phyloP scores from a whole-genome alignment of 352 stramenopile species.

The Plasmopara viticola region DNA sequence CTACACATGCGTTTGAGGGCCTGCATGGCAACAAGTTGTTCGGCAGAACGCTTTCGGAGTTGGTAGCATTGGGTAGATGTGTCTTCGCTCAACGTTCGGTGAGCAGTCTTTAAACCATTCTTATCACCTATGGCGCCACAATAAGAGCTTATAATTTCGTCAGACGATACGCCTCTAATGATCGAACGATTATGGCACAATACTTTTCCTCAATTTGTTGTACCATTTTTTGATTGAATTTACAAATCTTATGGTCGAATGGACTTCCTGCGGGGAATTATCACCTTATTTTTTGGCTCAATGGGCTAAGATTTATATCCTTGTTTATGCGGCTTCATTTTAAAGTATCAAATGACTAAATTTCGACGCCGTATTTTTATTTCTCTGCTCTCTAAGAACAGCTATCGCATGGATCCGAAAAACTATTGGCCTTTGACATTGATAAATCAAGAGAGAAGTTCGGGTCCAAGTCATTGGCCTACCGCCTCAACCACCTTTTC shows the following conservation, averaged over 20 bases:
- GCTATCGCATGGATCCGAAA: not conserved
- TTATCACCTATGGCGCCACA: not conserved
- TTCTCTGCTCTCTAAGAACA: not conserved
- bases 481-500: not conserved
- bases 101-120: not conserved
- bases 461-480: not conserved
- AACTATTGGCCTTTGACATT: not conserved
- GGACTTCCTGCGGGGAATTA: not conserved
- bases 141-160: conserved; percentile 1
- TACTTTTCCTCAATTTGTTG: conserved; percentile 4
- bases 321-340: not conserved
- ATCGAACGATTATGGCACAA: not conserved
- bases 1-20: too few relatives aligned
- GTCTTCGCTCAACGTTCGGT: conserved; percentile 3
- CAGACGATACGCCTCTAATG: not conserved
- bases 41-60: too few relatives aligned
- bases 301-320: not conserved
- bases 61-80: not conserved
- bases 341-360: not conserved
- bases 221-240: conserved; percentile 2
- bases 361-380: not conserved
- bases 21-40: too few relatives aligned
- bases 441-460: not conserved
- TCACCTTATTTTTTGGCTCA: not conserved
- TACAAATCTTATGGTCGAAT: conserved; percentile 1